Conservation (phyloP, 208 protist species). For the Acanthamoeba royreba region DNA sequence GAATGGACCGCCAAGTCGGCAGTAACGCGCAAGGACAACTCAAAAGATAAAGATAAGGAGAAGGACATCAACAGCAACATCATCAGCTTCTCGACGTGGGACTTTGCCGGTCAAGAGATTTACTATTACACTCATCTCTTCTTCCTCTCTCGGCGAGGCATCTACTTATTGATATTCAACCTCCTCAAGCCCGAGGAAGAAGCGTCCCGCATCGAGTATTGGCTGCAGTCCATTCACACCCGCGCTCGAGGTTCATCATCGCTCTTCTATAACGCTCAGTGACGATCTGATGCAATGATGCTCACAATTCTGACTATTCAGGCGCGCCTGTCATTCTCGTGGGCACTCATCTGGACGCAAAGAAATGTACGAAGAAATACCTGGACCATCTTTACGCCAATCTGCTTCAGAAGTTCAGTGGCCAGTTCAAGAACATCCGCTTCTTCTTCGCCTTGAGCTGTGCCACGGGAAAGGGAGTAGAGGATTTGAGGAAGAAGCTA, state of each 20-base stretch:
- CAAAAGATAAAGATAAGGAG: not conserved
- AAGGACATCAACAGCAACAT: too few relatives aligned
- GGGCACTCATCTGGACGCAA: conserved; percentile 33
- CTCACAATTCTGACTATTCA: too few relatives aligned
- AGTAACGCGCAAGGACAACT: not conserved
- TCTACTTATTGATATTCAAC: conserved; percentile 43
- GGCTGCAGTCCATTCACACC: conserved; percentile 47
- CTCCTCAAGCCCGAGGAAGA: conserved; percentile 8
- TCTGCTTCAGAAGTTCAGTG: conserved; percentile 24
- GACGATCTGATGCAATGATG: too few relatives aligned
- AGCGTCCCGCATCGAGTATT: conserved; percentile 7
- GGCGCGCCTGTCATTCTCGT: conserved; percentile 41
- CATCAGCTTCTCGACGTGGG: conserved; percentile 39
- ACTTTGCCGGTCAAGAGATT: conserved; percentile 36
- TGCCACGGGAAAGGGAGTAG: not conserved
- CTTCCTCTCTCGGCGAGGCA: not conserved
- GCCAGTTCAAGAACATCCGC: conserved; percentile 41
- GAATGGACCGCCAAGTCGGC: not conserved
- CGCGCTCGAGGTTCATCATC: not conserved
- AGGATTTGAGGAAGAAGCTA: conserved; percentile 22
- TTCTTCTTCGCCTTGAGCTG: conserved; percentile 41
- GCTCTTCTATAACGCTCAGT: too few relatives aligned
- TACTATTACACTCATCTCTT: conserved; percentile 46
- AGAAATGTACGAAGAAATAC: conserved; percentile 42
- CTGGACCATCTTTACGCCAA: conserved; percentile 34